phyloP scores from a whole-genome alignment of 1,284 basidiomycete genomes.

The Malassezia globosa region DNA sequence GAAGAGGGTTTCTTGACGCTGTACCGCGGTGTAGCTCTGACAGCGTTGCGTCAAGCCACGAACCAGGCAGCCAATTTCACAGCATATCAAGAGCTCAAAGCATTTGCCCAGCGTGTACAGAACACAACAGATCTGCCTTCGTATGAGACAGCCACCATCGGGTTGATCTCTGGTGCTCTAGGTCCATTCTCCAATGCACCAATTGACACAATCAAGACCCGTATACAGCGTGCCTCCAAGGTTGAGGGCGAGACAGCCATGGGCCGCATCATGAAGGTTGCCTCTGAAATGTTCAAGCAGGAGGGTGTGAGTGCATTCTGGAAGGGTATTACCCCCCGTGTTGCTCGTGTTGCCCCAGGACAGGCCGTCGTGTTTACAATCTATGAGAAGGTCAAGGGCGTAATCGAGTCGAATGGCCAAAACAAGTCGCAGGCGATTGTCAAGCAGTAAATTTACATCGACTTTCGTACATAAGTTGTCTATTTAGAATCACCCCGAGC shows the following conservation, averaged over 20 bases:
- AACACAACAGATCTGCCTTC: conserved; percentile 58
- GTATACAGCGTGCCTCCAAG: conserved; percentile 66
- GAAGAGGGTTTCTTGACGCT: conserved; percentile 80
- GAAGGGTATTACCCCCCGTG: conserved; percentile 78
- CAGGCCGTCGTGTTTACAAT: conserved; percentile 53
- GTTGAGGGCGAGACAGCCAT: conserved; percentile 65
- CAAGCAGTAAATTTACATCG: conserved; percentile 1
- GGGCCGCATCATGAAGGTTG: conserved; percentile 57
- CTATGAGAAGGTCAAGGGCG: conserved; percentile 45
- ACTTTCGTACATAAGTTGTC: no score
- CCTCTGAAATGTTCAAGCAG: conserved; percentile 79
- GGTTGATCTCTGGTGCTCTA: conserved; percentile 90
- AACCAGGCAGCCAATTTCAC: conserved; percentile 99
- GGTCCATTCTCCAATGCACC: conserved; percentile 91
- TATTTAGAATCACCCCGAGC: no score
- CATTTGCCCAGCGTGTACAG: conserved; percentile 62
- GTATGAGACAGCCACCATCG: conserved; percentile 77
- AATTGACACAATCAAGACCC: conserved; percentile 92
- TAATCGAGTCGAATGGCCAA: conserved; percentile 26
- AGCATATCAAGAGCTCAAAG: conserved; percentile 93
- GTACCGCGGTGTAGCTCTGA: conserved; percentile 81
- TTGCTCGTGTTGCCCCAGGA: conserved; percentile 79
- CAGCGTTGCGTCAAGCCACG: conserved; percentile 88
- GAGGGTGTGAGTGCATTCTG: conserved; percentile 81
- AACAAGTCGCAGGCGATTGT: neutral